These are phyloP conservation scores for Auricularia heimuer DNA, from an alignment of 768 basidiomycete genomes.

Conservation along the genomic window DNA sequence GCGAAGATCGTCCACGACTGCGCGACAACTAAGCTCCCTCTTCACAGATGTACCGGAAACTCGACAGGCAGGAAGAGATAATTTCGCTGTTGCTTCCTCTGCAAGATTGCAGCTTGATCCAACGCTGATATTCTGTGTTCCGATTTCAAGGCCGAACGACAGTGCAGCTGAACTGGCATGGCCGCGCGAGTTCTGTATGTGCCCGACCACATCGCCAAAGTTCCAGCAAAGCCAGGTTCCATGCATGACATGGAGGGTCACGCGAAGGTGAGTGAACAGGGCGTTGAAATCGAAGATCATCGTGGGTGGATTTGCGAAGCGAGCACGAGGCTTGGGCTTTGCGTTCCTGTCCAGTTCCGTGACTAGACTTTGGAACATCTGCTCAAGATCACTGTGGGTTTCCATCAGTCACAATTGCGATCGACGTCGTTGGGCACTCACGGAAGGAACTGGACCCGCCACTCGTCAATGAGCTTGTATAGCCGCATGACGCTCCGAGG, in stretches of 20 bases:
- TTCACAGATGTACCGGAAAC: slow-evolving; percentile 50
- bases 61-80: slow-evolving; percentile 57
- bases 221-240: slow-evolving; percentile 83
- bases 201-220: slow-evolving; percentile 38
- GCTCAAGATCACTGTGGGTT: slow-evolving; percentile 35
- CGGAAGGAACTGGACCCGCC: slow-evolving; percentile 72
- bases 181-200: slow-evolving; percentile 32
- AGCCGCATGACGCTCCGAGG: slow-evolving; percentile 75
- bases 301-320: neutral
- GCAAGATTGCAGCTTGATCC: slow-evolving; percentile 14
- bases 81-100: slow-evolving; percentile 37
- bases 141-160: slow-evolving; percentile 55
- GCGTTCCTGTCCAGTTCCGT: slow-evolving; percentile 44
- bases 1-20: slow-evolving; percentile 58
- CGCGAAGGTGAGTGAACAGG: slow-evolving; percentile 38
- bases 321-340: slow-evolving; percentile 25
- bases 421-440: slow-evolving; percentile 22
- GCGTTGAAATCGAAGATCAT: slow-evolving; percentile 40
- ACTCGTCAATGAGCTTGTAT: slow-evolving; percentile 72
- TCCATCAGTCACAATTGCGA: neutral
- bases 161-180: slow-evolving; percentile 14
- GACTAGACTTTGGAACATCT: slow-evolving; percentile 52
- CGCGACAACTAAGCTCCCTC: slow-evolving; percentile 39
- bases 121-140: slow-evolving; percentile 52
- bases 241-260: slow-evolving; percentile 76